Conservation (phyloP, 768 basidiomycete species). For the Boletus rubescentipes region DNA sequence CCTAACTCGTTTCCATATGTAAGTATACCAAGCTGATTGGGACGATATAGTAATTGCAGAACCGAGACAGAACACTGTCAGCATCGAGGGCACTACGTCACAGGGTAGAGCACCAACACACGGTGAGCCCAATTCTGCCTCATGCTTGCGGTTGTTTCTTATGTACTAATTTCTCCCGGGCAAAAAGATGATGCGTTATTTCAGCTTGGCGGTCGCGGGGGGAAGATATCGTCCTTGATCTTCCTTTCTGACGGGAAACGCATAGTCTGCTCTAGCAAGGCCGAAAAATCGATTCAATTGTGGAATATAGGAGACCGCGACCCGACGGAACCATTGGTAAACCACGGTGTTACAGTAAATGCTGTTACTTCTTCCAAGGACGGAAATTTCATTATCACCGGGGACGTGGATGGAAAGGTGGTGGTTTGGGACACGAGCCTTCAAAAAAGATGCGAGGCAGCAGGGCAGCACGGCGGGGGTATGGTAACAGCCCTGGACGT, state of each 20-base stretch:
- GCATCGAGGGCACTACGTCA: no score
- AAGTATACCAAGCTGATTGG: not conserved
- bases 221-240: not conserved
- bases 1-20: no score
- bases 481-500: not conserved
- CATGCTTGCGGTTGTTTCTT: not conserved
- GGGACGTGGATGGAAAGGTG: not conserved
- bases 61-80: not conserved
- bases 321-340: not conserved
- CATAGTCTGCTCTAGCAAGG: not conserved
- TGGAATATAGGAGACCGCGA: not conserved
- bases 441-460: not conserved
- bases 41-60: not conserved
- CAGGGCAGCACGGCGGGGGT: not conserved
- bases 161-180: not conserved
- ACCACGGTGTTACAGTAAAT: not conserved
- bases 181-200: not conserved
- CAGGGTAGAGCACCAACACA: not conserved
- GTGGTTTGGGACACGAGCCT: not conserved
- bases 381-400: not conserved
- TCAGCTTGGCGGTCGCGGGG: not conserved
- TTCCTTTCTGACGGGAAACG: not conserved
- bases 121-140: not conserved
- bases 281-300: not conserved
- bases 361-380: not conserved